Conservation (phyloP, 345 rosid genomes). For the Kandelia obovata region DNA sequence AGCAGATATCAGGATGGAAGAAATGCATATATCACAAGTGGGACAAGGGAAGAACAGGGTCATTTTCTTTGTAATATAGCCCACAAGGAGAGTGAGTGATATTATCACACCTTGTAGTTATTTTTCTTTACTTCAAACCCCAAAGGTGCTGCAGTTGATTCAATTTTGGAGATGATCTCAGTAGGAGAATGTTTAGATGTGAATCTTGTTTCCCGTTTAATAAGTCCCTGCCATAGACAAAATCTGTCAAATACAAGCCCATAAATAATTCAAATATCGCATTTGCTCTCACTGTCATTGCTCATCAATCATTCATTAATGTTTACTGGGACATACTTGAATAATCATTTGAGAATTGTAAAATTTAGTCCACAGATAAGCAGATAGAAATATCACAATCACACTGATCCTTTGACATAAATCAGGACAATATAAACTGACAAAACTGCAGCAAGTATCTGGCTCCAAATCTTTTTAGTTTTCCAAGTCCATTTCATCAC, state of each 20-base stretch:
- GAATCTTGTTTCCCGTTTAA: slow-evolving; percentile 87
- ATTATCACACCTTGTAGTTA: slow-evolving; percentile 65
- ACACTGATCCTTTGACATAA: no score
- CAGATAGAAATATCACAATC: no score
- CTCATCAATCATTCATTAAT: no score
- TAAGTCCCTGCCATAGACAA: slow-evolving; percentile 64
- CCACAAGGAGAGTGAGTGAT: background rate
- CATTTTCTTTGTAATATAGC: background rate
- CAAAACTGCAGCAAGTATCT: no score
- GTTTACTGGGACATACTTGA: no score
- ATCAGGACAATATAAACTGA: no score
- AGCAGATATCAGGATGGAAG: background rate
- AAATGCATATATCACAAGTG: background rate
- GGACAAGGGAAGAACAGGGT: background rate
- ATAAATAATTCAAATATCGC: background rate
- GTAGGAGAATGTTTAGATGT: slow-evolving; percentile 81
- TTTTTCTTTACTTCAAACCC: slow-evolving; percentile 96
- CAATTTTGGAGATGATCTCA: slow-evolving; percentile 87
- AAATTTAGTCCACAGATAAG: no score
- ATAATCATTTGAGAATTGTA: no score
- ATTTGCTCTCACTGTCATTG: no score
- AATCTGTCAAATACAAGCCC: slow-evolving; percentile 13
- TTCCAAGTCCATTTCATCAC: background rate
- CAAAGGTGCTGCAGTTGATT: slow-evolving; percentile 75
- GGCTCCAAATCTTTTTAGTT: no score